Percentiles rank a stretch among this genome's conserved stretches.
Evolutionary conservation across 192 early-diverging fungal species (phyloP).

Genomic region (Thamnidium elegans): DNA sequence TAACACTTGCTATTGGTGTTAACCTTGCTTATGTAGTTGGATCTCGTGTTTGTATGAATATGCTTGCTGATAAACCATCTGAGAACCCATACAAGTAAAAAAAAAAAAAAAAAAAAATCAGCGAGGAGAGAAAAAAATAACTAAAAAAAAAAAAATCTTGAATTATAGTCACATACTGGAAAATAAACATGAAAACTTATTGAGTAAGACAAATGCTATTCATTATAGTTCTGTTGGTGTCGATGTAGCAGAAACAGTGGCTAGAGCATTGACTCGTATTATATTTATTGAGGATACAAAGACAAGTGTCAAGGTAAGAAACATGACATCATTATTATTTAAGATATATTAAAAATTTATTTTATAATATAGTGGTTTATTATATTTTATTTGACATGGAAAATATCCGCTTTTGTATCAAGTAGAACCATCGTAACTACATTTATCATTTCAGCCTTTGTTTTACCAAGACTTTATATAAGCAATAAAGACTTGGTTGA

Average conservation of each 20-base stretch:
- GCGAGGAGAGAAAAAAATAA: not conserved
- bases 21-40: slow-evolving; percentile 27
- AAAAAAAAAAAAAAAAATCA: not conserved
- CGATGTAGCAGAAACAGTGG: slow-evolving; percentile 1
- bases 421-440: not conserved
- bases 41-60: not conserved
- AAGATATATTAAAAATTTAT: not conserved
- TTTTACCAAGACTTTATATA: slow-evolving; percentile 23
- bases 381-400: slow-evolving; percentile 17
- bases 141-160: not conserved
- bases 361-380: slow-evolving; percentile 14
- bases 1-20: slow-evolving; percentile 18
- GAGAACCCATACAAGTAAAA: slow-evolving; percentile 7
- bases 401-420: slow-evolving; percentile 8
- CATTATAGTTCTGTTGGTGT: not conserved
- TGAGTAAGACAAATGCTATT: not conserved
- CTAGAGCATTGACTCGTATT: slow-evolving; percentile 7
- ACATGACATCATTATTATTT: not conserved
- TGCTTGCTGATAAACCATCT: slow-evolving; percentile 2
- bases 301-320: slow-evolving; percentile 16
- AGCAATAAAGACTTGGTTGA: slow-evolving; percentile 26
- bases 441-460: slow-evolving; percentile 11
- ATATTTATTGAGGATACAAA: slow-evolving; percentile 4
- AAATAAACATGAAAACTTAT: not conserved
- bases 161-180: not conserved